Base-by-base conservation (phyloP, 2,329 filamentous ascomycete species). In the Fusarium napiforme region DNA sequence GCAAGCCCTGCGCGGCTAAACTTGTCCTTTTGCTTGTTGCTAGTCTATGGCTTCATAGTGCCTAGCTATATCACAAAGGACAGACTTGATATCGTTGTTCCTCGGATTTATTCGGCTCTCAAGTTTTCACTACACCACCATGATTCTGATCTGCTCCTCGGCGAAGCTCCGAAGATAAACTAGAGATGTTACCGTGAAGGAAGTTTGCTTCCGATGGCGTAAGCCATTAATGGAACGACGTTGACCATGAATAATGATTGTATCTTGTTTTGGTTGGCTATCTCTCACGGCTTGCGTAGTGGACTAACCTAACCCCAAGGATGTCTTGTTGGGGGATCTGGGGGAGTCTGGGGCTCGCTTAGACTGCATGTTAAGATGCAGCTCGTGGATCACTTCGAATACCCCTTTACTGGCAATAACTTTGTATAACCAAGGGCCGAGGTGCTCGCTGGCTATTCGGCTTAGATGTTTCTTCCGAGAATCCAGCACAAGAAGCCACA, bases 121-220 rank as follows among this genome's bases (percentile, higher is more conserved):
- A 42, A 9, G 11, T 23, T 36, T 62, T 59, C 45, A 56, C 37
- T 26, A 50, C 58, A 55, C 43, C 45, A 53, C 28, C 37, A 12
- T 47, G 28, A 6, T 10, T 36, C 30, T 42, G 16, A 39, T 39
- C 12, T 37, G 19, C 23, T 6, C 5, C 30, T 74, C 71, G 71
- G 71, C 21, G 60, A 74, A 72, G 67, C 52, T 74, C 71, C 67
- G 71, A 68, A 28, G 14, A n/a, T 6, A 15, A 34, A 45, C 8
- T n/a, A 37, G 23, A n/a, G n/a, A 42, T 37, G 3, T 7, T 21
- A 15, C 30, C 26, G 26, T 47, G 10, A 19, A 36, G 43, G 23
- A 47, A 14, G 34, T 60, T 39, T n/a, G 52, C 10, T 37, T 61
- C 57, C 53, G 49, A 34, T 55, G 18, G 32, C 58, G n/a, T 58